These are phyloP conservation scores for Malassezia vespertilionis DNA, from an alignment of 1,284 basidiomycete genomes.

Conservation along the genomic window DNA sequence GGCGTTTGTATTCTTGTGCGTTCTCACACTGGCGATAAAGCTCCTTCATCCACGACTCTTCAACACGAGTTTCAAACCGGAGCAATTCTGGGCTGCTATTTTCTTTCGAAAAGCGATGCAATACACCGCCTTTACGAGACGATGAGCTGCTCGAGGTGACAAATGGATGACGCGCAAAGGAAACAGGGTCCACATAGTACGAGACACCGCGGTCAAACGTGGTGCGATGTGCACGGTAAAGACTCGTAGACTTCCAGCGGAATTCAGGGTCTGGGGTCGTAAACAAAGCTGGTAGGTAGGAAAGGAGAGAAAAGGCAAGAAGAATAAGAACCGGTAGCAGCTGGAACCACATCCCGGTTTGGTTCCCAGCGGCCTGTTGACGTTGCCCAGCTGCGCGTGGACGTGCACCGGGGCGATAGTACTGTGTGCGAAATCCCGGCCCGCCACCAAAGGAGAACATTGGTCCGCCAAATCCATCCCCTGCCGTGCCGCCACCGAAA, in stretches of 20 bases:
- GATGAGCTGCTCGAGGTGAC: conserved; percentile 26
- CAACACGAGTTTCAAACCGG: conserved; percentile 12
- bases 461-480: conserved; percentile 20
- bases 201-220: conserved; percentile 62
- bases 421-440: conserved; percentile 32
- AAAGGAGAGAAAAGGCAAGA: conserved; percentile 58
- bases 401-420: conserved; percentile 19
- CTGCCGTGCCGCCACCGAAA: conserved; percentile 63
- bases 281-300: conserved; percentile 64
- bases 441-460: conserved; percentile 40
- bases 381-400: conserved; percentile 20
- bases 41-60: conserved; percentile 18
- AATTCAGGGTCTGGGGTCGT: conserved; percentile 69
- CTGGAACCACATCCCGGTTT: conserved; percentile 65
- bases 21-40: conserved; percentile 17
- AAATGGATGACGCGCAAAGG: conserved; percentile 66
- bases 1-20: conserved; percentile 15
- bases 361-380: conserved; percentile 48
- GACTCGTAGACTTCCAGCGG: conserved; percentile 55
- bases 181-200: conserved; percentile 73
- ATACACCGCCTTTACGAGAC: conserved; percentile 10
- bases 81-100: conserved; percentile 24
- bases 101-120: conserved; percentile 22
- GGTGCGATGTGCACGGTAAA: conserved; percentile 36
- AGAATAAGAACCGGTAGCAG: conserved; percentile 62